A percentile compares a stretch with the other conserved stretches of the same genome.
Evolutionary conservation across 352 stramenopile genomes (phyloP).

Genomic region (Peronospora destructor): DNA sequence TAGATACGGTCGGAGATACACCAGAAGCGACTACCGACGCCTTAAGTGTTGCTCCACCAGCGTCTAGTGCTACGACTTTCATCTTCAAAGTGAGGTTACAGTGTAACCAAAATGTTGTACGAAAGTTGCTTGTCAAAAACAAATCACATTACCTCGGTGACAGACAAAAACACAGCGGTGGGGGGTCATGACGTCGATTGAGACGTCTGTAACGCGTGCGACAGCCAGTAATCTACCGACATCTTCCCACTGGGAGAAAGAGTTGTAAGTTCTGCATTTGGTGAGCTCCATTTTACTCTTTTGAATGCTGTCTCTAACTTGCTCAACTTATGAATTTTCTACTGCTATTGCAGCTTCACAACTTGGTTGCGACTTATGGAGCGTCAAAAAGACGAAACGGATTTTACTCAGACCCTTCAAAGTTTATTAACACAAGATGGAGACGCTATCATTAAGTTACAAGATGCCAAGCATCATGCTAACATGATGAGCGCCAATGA

Average conservation of each 20-base stretch:
- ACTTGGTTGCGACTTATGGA: constrained; percentile 39
- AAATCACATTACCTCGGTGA: no score
- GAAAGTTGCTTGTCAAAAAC: not conserved
- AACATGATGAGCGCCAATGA: constrained; percentile 20
- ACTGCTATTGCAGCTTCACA: constrained; percentile 16
- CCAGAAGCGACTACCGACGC: constrained; percentile 33
- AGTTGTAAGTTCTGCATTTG: constrained; percentile 20
- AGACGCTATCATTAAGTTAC: not conserved
- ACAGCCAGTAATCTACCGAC: not conserved
- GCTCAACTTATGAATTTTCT: constrained; percentile 5
- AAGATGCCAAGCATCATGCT: constrained; percentile 11
- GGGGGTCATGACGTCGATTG: constrained; percentile 4
- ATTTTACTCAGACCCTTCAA: constrained; percentile 15
- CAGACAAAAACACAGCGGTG: not conserved
- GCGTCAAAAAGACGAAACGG: constrained; percentile 13
- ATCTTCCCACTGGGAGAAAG: constrained; percentile 12
- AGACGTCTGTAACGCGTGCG: not conserved
- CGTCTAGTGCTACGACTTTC: constrained; percentile 49
- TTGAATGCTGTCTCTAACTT: not conserved
- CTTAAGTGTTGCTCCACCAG: constrained; percentile 56
- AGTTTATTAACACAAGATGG: constrained; percentile 1
- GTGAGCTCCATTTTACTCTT: no score
- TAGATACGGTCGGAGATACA: not conserved
- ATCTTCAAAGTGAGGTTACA: constrained; percentile 7
- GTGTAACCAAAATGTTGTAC: not conserved